phyloP scores from a whole-genome alignment of 768 basidiomycete genomes.

The Naganishia randhawae region DNA sequence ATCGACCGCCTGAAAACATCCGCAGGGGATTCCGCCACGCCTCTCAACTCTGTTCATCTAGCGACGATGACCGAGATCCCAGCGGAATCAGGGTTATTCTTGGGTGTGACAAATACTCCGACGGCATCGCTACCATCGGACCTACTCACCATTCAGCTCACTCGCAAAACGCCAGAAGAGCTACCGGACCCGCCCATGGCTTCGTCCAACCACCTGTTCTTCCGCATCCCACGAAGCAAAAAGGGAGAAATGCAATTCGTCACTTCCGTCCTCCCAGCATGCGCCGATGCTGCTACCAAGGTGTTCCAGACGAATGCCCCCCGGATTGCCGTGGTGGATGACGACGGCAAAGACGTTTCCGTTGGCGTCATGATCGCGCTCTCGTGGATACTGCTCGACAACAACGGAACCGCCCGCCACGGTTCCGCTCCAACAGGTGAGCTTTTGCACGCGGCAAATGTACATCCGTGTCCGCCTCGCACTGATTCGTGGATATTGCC shows the following conservation, averaged over 20 bases:
- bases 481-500: background rate
- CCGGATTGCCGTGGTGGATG: conserved; percentile 56
- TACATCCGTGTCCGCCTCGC: background rate
- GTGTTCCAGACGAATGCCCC: background rate
- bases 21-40: background rate
- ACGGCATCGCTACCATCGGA: conserved; percentile 29
- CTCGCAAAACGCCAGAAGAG: background rate
- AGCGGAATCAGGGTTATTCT: background rate
- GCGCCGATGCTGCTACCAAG: conserved; percentile 53
- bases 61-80: conserved; percentile 16
- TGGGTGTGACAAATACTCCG: conserved; percentile 1
- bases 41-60: background rate
- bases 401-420: conserved; percentile 39
- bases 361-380: conserved; percentile 64
- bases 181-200: background rate
- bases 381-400: conserved; percentile 61
- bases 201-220: background rate
- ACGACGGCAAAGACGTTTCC: conserved; percentile 60
- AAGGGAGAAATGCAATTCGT: conserved; percentile 54
- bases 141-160: conserved; percentile 19
- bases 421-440: conserved; percentile 9
- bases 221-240: conserved; percentile 54
- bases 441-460: background rate
- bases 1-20: conserved; percentile 28
- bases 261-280: conserved; percentile 39